Base-by-base conservation (phyloP, 1,284 basidiomycete genomes). In the Malassezia furfur region DNA sequence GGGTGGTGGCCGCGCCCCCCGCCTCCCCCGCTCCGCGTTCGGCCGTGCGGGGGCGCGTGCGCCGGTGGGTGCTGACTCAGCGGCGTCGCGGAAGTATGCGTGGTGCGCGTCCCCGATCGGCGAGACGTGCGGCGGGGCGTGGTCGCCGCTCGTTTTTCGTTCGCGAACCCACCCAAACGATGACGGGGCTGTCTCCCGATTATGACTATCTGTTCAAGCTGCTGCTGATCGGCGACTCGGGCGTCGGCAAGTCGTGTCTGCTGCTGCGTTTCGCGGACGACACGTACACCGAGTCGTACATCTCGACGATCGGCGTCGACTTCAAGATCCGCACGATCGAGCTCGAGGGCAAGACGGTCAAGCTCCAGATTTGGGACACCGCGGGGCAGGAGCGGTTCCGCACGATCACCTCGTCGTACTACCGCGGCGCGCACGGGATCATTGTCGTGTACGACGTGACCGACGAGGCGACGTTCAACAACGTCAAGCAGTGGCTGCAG, bases 291-390 rank as follows among this genome's bases (percentile, higher is more conserved):
- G 77, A 78, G 54, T 75, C 70, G 22, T 78, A 78, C 66, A 78
- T 78, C 60, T 78, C 77, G 30, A 78, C 64, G 30, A 66, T 66
- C 59, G 76, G 77, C 43, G 73, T 98, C 59, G 94, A 99, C 81
- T 99, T 98, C 81, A 99, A 99, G 86, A 98, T 99, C 80, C 83
- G 94, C 69, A 99, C 94, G 46, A 96, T 99, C 77, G 94, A 99
- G 78, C 82, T 99, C 52, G 94, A 98, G 77, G 93, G 93, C 65
- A 98, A 96, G 87, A 96, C 90, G 1, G 90, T 98, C 73, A 99
- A 98, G 78, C 83, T 99, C 60, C 94, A 98, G 79, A 99, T 99
- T 78, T 82, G 80, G 80, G 79, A 74, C 45, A 73, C 69, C 0
- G 72, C 69, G 3, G 71, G 69, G 7, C 65, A 70, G 52, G 74